These are phyloP conservation scores for Cymbidium sinense DNA, from an alignment of 106 monocot genomes.

Conservation along the genomic window DNA sequence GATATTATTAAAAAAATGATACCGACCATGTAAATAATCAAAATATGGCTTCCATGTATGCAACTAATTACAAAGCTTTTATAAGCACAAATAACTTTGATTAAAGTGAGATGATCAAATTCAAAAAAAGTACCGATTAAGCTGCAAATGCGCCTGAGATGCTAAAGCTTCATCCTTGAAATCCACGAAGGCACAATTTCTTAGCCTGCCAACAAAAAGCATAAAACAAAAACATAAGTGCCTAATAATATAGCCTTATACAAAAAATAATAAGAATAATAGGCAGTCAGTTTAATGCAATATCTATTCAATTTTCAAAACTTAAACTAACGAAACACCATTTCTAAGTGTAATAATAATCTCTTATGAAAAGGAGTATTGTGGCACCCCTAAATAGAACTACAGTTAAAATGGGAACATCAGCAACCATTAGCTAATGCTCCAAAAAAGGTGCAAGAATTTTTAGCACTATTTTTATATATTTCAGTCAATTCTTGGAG, in stretches of 20 bases:
- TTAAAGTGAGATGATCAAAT: neutral
- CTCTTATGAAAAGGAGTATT: neutral
- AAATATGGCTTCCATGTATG: neutral
- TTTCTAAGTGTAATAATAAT: neutral
- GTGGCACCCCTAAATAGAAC: too few relatives aligned
- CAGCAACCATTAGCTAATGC: too few relatives aligned
- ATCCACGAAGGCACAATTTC: slow-evolving; percentile 94
- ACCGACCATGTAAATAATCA: neutral
- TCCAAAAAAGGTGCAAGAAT: too few relatives aligned
- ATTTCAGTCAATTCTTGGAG: too few relatives aligned
- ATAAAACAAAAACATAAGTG: neutral
- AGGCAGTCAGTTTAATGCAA: too few relatives aligned
- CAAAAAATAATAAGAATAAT: neutral
- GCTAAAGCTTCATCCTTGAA: slow-evolving; percentile 76
- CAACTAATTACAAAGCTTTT: neutral
- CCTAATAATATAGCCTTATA: neutral
- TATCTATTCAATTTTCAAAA: neutral
- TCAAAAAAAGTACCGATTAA: slow-evolving; percentile 51
- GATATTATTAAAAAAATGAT: neutral
- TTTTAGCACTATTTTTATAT: too few relatives aligned
- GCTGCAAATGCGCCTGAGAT: slow-evolving; percentile 62
- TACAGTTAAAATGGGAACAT: too few relatives aligned
- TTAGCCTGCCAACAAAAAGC: slow-evolving; percentile 35
- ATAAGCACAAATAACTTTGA: neutral
- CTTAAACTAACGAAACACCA: neutral